Conservation (phyloP, 2,329 filamentous ascomycete genomes). For the Trichoderma arundinaceum region DNA sequence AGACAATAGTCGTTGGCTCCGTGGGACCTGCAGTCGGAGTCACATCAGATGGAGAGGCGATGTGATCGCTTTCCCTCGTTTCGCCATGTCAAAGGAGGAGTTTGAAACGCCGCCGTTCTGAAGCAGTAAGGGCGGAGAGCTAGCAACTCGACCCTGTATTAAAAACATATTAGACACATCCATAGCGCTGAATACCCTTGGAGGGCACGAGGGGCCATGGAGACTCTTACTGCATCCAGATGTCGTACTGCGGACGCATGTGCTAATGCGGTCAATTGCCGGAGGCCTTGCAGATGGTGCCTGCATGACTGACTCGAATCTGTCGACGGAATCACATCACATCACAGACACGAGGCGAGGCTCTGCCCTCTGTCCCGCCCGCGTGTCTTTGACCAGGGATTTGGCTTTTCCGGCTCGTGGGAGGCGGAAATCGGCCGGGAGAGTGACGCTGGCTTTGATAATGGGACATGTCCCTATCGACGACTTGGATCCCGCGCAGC, state of each 20-base stretch:
- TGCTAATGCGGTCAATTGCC: conserved; percentile 29
- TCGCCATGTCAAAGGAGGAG: conserved; percentile 1
- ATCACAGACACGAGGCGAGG: conserved; percentile 17
- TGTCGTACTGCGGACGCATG: conserved; percentile 28
- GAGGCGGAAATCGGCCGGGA: too few relatives aligned
- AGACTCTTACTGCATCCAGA: conserved; percentile 8
- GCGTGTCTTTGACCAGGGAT: too few relatives aligned
- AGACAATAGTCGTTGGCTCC: background rate
- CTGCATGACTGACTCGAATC: conserved; percentile 21
- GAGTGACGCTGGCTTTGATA: too few relatives aligned
- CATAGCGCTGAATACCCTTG: background rate
- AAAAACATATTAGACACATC: background rate
- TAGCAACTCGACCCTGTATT: background rate
- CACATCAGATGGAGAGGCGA: conserved; percentile 5
- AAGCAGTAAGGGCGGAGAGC: too few relatives aligned
- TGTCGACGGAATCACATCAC: conserved; percentile 23
- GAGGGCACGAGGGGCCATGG: background rate
- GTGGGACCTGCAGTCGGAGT: background rate
- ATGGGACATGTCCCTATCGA: too few relatives aligned
- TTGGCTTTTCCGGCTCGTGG: too few relatives aligned
- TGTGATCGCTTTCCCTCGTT: conserved; percentile 1
- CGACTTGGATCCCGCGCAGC: too few relatives aligned
- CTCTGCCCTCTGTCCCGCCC: background rate
- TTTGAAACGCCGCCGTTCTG: background rate
- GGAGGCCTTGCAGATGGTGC: conserved; percentile 26